Base-by-base conservation (phyloP, 257 asterid genomes). In the Jacaranda mimosifolia region DNA sequence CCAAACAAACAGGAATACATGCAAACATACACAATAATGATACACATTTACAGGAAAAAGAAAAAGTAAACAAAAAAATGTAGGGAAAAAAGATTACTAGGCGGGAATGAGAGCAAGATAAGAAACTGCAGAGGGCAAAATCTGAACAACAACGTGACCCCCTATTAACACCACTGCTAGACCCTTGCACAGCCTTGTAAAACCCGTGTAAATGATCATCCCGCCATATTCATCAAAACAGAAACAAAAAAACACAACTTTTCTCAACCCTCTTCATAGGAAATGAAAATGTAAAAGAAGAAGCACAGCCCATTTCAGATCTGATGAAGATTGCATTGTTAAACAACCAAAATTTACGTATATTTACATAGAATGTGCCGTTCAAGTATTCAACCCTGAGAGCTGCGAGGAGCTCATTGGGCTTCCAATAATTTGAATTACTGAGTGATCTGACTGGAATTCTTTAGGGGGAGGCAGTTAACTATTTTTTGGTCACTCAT, bases 71-170 rank as follows among this genome's bases (percentile, higher is more conserved):
- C 63, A 40, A 40, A 45, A 59, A 21, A 68, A 80, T 68, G 63
- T 64, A n/a, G 60, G 66, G 57, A 64, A 51, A 56, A 68, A 45
- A 18, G 52, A 78, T 48, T 89, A 96, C 99, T 89, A 93, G 70
- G 98, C 97, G 57, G 99, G 99, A 74, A 93, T 91, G 62, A 96
- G 98, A 74, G 99, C 97, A 18, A 96, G 95, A 77, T 90, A 89
- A 42, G 96, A 85, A 82, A 89, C 78, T 57, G 94, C 88, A 80
- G 94, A 79, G 35, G 99, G 96, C 17, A 91, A 53, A 79, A 89
- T 86, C 86, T 91, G 94, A 49, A 89, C 86, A 73, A 86, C 87
- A 86, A 92, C 63, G 89, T 96, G 98, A 26, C 99, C 97, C 68
- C 86, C 94, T 0, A 94, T 77, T 73, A 96, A 87, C 14, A 96